These are phyloP conservation scores for Aspergillus sparsus DNA, from an alignment of 495 filamentous ascomycete genomes.

Conservation along the genomic window DNA sequence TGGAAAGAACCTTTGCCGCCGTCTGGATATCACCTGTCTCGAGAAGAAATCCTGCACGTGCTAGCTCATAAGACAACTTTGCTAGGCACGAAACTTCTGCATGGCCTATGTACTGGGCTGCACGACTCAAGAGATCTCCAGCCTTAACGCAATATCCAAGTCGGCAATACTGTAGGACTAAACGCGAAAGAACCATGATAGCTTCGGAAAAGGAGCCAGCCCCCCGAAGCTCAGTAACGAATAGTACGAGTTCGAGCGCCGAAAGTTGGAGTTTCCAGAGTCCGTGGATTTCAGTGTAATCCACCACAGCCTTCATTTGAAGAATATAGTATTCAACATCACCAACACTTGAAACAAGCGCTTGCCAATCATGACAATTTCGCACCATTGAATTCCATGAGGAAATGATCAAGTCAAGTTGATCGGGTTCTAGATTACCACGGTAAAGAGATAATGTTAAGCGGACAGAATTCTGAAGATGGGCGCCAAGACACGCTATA, in stretches of 20 bases:
- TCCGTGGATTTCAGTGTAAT: constrained; percentile 79
- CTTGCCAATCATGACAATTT: constrained; percentile 46
- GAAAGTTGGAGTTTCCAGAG: constrained; percentile 54
- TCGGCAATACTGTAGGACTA: constrained; percentile 72
- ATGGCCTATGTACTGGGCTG: constrained; percentile 49
- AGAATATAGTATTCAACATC: constrained; percentile 59
- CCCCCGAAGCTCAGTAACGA: constrained; percentile 54
- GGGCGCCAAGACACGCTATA: constrained; percentile 52
- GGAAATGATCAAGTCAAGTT: constrained; percentile 47
- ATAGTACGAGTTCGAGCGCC: constrained; percentile 48
- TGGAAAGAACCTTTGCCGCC: constrained; percentile 40
- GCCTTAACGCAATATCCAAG: constrained; percentile 79
- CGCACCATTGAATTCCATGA: constrained; percentile 42
- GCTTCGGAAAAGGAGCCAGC: constrained; percentile 55
- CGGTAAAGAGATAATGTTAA: constrained; percentile 57
- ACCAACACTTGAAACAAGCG: constrained; percentile 60
- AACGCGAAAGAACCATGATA: constrained; percentile 56
- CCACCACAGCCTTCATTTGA: constrained; percentile 68
- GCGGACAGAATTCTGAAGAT: constrained; percentile 58
- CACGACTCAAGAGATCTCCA: constrained; percentile 60
- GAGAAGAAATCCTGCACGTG: constrained; percentile 72
- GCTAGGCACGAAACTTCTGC: constrained; percentile 43
- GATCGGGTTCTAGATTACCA: constrained; percentile 45
- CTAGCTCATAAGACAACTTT: constrained; percentile 62
- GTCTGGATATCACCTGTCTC: constrained; percentile 63